Conservation (phyloP, 768 basidiomycete genomes). For the Roridomyces roridus region DNA sequence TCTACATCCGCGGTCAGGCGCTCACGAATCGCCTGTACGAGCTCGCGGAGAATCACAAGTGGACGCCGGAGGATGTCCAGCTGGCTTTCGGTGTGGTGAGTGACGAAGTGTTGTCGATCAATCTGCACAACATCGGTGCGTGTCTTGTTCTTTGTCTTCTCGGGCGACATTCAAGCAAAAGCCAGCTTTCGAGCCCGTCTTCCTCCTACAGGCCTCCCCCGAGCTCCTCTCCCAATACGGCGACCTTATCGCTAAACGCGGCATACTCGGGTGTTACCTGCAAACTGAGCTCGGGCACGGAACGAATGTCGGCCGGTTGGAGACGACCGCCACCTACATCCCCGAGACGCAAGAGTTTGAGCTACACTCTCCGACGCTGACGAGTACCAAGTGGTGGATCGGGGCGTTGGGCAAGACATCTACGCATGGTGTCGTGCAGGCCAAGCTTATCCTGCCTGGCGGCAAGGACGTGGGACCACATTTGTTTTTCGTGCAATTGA, state of each 20-base stretch:
- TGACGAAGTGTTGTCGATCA: slow-evolving; percentile 61
- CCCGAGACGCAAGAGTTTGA: slow-evolving; percentile 72
- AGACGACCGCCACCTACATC: slow-evolving; percentile 81
- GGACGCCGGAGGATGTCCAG: slow-evolving; percentile 54
- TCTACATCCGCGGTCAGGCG: slow-evolving; percentile 58
- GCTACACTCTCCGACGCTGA: slow-evolving; percentile 75
- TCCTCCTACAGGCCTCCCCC: slow-evolving; percentile 64
- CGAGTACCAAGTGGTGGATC: slow-evolving; percentile 86
- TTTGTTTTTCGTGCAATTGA: slow-evolving; percentile 74
- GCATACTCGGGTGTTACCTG: slow-evolving; percentile 74
- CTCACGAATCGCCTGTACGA: slow-evolving; percentile 66
- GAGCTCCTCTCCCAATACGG: slow-evolving; percentile 59
- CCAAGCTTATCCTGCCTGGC: slow-evolving; percentile 69
- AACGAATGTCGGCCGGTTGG: slow-evolving; percentile 68
- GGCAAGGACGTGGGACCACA: slow-evolving; percentile 73
- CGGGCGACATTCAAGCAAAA: no score
- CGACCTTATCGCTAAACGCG: slow-evolving; percentile 54
- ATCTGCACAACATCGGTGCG: slow-evolving; percentile 34
- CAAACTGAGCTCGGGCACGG: slow-evolving; percentile 86
- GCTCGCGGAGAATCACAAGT: slow-evolving; percentile 57
- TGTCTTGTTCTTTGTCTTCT: no score
- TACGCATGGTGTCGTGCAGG: slow-evolving; percentile 79
- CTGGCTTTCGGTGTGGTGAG: slow-evolving; percentile 50
- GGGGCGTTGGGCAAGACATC: slow-evolving; percentile 75
- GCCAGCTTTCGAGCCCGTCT: slow-evolving; percentile 75